These are phyloP conservation scores for Fusarium pseudonygamai DNA, from an alignment of 2,329 filamentous ascomycete species.

Conservation along the genomic window DNA sequence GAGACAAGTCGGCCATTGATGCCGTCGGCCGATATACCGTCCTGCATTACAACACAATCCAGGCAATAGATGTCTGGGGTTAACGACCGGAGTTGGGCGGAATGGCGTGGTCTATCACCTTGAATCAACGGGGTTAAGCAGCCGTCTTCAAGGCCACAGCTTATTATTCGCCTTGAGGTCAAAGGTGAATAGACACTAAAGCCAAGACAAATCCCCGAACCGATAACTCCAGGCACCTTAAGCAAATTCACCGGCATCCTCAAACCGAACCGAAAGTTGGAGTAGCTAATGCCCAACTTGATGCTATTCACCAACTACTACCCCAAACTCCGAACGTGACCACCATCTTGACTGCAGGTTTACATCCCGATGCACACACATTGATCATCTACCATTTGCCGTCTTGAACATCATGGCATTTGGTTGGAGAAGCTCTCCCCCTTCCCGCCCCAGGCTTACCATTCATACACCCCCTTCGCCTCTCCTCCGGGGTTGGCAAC, in stretches of 20 bases:
- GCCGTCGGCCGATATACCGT: conserved; percentile 22
- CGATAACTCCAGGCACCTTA: not conserved
- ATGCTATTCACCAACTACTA: conserved; percentile 19
- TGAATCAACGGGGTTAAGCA: conserved; percentile 12
- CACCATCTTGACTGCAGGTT: not conserved
- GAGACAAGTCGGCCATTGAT: conserved; percentile 10
- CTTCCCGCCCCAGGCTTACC: not conserved
- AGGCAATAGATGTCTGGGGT: not conserved
- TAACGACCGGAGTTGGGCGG: conserved; percentile 23
- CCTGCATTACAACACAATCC: not conserved
- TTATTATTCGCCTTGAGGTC: not conserved
- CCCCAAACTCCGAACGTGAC: conserved; percentile 3
- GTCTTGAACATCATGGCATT: conserved; percentile 7
- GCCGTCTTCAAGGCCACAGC: not conserved
- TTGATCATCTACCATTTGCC: conserved; percentile 13
- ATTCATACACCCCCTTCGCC: conserved; percentile 16
- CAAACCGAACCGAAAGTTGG: conserved; percentile 25
- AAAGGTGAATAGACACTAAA: not conserved
- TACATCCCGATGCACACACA: conserved; percentile 12
- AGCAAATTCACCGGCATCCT: not conserved
- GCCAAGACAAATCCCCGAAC: conserved; percentile 3
- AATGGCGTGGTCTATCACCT: conserved; percentile 21
- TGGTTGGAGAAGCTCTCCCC: conserved; percentile 1
- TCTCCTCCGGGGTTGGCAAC: conserved; percentile 35
- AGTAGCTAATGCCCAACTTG: conserved; percentile 5